Evolutionary conservation across 495 filamentous ascomycete species (phyloP).

Genomic region (Trichoderma orchidacearum): DNA sequence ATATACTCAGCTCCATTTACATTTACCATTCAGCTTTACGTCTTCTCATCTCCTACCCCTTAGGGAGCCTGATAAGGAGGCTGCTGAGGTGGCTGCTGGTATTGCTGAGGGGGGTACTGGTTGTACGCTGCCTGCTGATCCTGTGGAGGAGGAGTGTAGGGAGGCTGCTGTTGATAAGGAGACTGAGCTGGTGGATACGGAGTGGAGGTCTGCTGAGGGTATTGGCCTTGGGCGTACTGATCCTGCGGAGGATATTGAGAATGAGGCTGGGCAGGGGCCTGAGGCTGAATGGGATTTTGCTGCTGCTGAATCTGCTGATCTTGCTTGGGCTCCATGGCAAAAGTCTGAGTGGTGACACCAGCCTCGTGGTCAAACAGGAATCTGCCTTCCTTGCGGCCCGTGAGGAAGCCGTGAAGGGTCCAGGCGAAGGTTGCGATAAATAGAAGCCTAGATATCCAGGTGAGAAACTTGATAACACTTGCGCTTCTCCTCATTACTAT

Average conservation of each 20-base stretch:
- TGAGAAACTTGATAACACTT: not conserved
- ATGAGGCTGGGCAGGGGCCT: not conserved
- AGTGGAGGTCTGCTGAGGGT: slow-evolving; percentile 3
- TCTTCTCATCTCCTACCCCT: not conserved
- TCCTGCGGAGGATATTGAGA: slow-evolving; percentile 12
- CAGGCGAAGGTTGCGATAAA: slow-evolving; percentile 30
- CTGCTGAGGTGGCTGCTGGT: slow-evolving; percentile 1
- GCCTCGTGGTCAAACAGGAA: slow-evolving; percentile 10
- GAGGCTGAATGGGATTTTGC: slow-evolving; percentile 6
- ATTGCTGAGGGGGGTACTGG: not conserved
- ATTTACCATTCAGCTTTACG: not conserved
- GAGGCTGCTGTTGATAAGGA: slow-evolving; percentile 6
- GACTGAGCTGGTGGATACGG: slow-evolving; percentile 4
- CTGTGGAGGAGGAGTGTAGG: slow-evolving; percentile 8
- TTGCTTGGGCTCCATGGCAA: slow-evolving; percentile 7
- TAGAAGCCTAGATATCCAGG: slow-evolving; percentile 17
- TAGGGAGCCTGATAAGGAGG: not conserved
- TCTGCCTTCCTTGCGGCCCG: slow-evolving; percentile 15
- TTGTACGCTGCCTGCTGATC: not conserved
- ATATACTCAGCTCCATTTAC: not conserved
- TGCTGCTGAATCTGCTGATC: slow-evolving; percentile 10
- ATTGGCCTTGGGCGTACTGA: slow-evolving; percentile 6
- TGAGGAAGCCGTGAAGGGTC: slow-evolving; percentile 26
- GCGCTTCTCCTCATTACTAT: not conserved
- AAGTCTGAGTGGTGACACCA: slow-evolving; percentile 4